Evolutionary conservation across 257 asterid species (phyloP).

Genomic region (Solanum chiquidenum): DNA sequence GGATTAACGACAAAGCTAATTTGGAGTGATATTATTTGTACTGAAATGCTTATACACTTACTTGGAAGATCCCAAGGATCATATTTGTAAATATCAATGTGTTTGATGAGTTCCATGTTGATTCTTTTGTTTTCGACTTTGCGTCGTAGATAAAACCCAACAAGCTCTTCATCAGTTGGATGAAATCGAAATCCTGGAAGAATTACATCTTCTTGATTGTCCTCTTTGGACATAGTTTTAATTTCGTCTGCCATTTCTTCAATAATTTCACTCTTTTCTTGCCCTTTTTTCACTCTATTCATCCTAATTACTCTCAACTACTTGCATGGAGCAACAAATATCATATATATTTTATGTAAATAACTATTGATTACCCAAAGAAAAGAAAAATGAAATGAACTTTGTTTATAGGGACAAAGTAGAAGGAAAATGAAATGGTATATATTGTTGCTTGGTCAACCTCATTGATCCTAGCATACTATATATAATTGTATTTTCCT

Average conservation of each 20-base stretch:
- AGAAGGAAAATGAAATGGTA: not conserved
- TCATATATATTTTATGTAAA: not conserved
- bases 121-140: not conserved
- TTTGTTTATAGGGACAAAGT: not conserved
- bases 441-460: not conserved
- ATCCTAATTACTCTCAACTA: not conserved
- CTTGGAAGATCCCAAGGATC: not conserved
- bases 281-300: not conserved
- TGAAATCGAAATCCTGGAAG: slow-evolving; percentile 5
- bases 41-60: not conserved
- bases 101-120: not conserved
- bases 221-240: not conserved
- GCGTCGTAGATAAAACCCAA: slow-evolving; percentile 1
- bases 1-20: not conserved
- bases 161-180: slow-evolving; percentile 2
- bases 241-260: not conserved
- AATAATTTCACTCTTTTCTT: not conserved
- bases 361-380: not conserved
- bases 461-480: not conserved
- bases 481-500: not conserved
- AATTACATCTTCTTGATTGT: not conserved
- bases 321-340: not conserved
- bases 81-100: not conserved
- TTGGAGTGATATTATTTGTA: not conserved
- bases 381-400: not conserved